Evolutionary conservation across 164 flowering plant genomes (phyloP).

Genomic region (Paratinospora sagittata): DNA sequence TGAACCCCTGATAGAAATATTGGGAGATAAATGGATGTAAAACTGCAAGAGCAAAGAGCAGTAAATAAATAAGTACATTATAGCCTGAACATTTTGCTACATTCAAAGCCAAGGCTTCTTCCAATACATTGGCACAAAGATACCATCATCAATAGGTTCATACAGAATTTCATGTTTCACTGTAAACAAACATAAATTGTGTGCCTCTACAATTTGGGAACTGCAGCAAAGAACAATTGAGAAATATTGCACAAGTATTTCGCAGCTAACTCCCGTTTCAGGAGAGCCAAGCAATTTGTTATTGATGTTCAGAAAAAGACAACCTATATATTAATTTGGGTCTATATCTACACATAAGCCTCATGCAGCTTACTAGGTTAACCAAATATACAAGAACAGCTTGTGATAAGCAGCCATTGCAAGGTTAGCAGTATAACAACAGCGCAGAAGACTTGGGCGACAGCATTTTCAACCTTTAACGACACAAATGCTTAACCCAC

Average conservation of each 20-base stretch:
- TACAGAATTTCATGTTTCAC: background rate
- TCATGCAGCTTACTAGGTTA: constrained; percentile 8
- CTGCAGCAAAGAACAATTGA: background rate
- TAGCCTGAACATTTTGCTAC: background rate
- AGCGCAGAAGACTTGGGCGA: constrained; percentile 5
- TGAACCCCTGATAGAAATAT: too few relatives aligned
- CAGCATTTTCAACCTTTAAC: background rate
- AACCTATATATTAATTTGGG: constrained; percentile 13
- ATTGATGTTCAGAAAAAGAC: background rate
- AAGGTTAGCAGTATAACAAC: constrained; percentile 1
- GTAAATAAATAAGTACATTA: background rate
- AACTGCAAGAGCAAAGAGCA: background rate
- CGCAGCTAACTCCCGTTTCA: background rate
- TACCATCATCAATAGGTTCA: background rate
- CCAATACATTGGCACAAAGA: background rate
- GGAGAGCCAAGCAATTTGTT: background rate
- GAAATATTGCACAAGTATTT: background rate
- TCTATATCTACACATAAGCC: constrained; percentile 4
- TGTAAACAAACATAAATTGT: background rate
- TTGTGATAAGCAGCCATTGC: too few relatives aligned
- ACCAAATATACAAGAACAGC: background rate
- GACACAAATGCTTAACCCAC: background rate
- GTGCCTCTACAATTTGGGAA: background rate
- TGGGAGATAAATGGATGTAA: too few relatives aligned
- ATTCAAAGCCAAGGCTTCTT: background rate